A percentile compares a stretch with the other conserved stretches of the same genome.
Evolutionary conservation across 305 asterid species (phyloP).

Genomic region (Fraxinus angustifolia): DNA sequence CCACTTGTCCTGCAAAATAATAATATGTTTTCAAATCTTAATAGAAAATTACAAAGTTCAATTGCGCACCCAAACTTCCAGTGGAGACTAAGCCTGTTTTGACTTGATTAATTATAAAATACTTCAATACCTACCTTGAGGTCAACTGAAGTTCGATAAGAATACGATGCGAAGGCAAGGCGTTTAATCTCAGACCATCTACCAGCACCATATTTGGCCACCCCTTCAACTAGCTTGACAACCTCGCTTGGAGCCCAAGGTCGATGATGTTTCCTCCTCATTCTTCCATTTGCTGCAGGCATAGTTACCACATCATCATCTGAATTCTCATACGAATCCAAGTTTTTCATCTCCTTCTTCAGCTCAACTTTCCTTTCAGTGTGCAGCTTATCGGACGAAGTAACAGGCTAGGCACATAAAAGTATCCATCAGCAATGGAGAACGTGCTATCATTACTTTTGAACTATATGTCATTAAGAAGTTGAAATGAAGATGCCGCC

Average conservation of each 20-base stretch:
- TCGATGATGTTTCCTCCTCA: constrained; percentile 93
- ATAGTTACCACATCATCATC: constrained; percentile 50
- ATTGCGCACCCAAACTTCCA: not conserved
- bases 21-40: constrained; percentile 14
- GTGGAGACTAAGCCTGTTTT: not conserved
- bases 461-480: constrained; percentile 6
- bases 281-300: constrained; percentile 59
- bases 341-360: constrained; percentile 40
- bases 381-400: constrained; percentile 38
- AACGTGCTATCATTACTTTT: not conserved
- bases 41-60: not conserved
- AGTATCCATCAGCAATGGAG: constrained; percentile 10
- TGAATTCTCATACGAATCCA: constrained; percentile 44
- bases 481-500: constrained; percentile 16
- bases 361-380: constrained; percentile 42
- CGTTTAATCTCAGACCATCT: constrained; percentile 93
- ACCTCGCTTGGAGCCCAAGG: constrained; percentile 94
- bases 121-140: constrained; percentile 56
- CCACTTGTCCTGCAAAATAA: constrained; percentile 80
- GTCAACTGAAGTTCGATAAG: constrained; percentile 95
- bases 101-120: constrained; percentile 9
- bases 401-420: constrained; percentile 35
- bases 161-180: constrained; percentile 68
- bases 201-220: constrained; percentile 82
- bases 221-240: constrained; percentile 91